Percentiles rank a stretch among this genome's conserved stretches.
Conservation (phyloP, 2,329 filamentous ascomycete species). For the Pestalotiopsis fici region DNA sequence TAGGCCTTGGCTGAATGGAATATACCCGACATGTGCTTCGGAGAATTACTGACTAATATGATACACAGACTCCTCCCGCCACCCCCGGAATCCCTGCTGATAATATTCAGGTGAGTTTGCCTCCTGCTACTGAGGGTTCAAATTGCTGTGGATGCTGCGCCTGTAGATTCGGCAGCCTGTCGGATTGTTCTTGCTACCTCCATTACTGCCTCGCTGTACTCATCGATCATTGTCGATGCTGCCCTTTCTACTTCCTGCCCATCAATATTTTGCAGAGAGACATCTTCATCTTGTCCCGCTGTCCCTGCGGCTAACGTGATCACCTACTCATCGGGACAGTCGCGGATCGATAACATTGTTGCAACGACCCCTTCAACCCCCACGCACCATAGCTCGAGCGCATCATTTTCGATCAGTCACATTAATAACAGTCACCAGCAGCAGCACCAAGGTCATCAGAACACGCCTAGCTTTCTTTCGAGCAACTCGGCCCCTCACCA, state of each 20-base stretch:
- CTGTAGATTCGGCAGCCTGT: background rate
- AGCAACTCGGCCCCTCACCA: background rate
- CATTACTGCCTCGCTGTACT: background rate
- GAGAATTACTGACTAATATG: conserved; percentile 8
- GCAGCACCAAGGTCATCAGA: background rate
- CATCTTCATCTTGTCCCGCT: background rate
- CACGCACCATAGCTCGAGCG: conserved; percentile 17
- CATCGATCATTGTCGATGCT: background rate
- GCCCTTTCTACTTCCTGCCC: background rate
- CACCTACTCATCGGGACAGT: conserved; percentile 21
- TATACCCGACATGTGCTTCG: background rate
- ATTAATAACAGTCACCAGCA: background rate
- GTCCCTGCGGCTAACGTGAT: conserved; percentile 12
- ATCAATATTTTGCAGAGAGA: conserved; percentile 4
- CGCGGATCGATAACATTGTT: conserved; percentile 39
- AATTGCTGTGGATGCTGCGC: background rate
- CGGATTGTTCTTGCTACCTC: background rate
- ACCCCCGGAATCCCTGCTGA: conserved; percentile 24
- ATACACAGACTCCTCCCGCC: conserved; percentile 20
- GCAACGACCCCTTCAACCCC: conserved; percentile 29
- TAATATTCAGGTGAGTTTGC: conserved; percentile 30
- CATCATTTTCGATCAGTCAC: conserved; percentile 19
- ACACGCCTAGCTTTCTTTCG: background rate
- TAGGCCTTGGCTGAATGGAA: conserved; percentile 8
- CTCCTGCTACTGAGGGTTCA: background rate